Evolutionary conservation across 495 filamentous ascomycete genomes (phyloP).

Genomic region (Hyaloscypha variabilis): DNA sequence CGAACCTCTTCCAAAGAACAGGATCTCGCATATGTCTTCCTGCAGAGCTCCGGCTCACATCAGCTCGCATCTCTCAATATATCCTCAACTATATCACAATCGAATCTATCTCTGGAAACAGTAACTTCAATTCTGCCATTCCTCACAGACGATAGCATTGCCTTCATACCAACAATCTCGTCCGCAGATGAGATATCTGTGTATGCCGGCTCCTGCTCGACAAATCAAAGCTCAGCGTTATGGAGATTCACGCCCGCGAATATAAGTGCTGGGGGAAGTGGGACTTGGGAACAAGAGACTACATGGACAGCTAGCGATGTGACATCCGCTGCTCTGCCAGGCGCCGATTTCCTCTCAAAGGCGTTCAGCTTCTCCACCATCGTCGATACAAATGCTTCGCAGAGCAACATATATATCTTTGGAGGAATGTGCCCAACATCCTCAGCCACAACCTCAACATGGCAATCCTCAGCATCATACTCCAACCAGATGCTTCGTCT

Average conservation of each 20-base stretch:
- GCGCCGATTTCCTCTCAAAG: constrained; percentile 68
- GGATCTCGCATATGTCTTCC: constrained; percentile 42
- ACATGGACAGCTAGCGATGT: constrained; percentile 22
- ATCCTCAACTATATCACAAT: constrained; percentile 53
- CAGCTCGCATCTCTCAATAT: constrained; percentile 65
- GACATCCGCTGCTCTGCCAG: constrained; percentile 37
- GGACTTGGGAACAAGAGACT: constrained; percentile 52
- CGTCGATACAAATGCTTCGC: constrained; percentile 48
- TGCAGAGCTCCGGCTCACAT: constrained; percentile 21
- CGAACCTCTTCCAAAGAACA: constrained; percentile 54
- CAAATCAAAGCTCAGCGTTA: constrained; percentile 42
- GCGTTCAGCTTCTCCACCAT: constrained; percentile 68
- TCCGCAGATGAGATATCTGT: constrained; percentile 67
- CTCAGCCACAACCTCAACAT: constrained; percentile 44
- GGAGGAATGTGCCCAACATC: constrained; percentile 83
- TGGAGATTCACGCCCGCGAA: constrained; percentile 55
- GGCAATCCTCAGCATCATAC: constrained; percentile 71
- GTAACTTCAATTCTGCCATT: constrained; percentile 71
- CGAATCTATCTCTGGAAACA: constrained; percentile 54
- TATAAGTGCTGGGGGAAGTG: constrained; percentile 49
- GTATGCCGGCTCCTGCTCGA: constrained; percentile 68
- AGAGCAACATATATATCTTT: constrained; percentile 68
- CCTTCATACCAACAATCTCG: constrained; percentile 63
- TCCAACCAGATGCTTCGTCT: constrained; percentile 73
- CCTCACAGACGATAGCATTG: constrained; percentile 36